Evolutionary conservation across 352 stramenopile species (phyloP).

Genomic region (Poterioochromonas sp.): DNA sequence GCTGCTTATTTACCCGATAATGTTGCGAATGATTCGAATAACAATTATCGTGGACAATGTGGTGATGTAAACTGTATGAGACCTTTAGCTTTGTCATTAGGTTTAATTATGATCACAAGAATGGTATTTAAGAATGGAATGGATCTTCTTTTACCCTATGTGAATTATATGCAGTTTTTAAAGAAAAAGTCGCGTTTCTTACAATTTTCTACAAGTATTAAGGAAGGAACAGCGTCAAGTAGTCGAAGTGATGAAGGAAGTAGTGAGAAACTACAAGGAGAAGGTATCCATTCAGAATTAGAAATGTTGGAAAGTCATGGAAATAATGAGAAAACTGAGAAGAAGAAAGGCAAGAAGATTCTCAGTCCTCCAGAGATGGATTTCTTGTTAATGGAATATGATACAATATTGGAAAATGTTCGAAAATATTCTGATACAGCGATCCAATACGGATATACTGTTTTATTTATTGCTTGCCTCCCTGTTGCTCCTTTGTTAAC

Average conservation of each 20-base stretch:
- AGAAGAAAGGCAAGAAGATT: neutral
- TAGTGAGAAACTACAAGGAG: slow-evolving; percentile 31
- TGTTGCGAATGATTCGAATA: neutral
- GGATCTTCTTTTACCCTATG: neutral
- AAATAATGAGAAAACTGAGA: neutral
- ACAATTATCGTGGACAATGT: neutral
- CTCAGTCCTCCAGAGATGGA: neutral
- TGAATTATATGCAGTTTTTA: neutral
- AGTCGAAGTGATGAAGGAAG: slow-evolving; percentile 36
- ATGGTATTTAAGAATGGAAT: neutral
- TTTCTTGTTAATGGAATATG: slow-evolving; percentile 36
- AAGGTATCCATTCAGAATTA: neutral
- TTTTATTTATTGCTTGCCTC: slow-evolving; percentile 72
- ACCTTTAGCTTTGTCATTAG: neutral
- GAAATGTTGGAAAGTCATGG: neutral
- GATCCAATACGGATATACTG: slow-evolving; percentile 74
- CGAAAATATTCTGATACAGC: slow-evolving; percentile 83
- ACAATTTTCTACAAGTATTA: slow-evolving; percentile 30
- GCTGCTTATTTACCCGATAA: neutral
- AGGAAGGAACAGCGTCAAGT: slow-evolving; percentile 35
- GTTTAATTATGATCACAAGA: neutral
- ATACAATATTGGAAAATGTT: slow-evolving; percentile 51
- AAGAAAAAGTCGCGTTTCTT: neutral
- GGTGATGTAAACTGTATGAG: neutral
- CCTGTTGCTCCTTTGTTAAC: slow-evolving; percentile 54